Percentiles rank a stretch among this genome's conserved stretches.
Conservation (phyloP, 1,284 basidiomycete genomes). For the Ustilago xerochloae region DNA sequence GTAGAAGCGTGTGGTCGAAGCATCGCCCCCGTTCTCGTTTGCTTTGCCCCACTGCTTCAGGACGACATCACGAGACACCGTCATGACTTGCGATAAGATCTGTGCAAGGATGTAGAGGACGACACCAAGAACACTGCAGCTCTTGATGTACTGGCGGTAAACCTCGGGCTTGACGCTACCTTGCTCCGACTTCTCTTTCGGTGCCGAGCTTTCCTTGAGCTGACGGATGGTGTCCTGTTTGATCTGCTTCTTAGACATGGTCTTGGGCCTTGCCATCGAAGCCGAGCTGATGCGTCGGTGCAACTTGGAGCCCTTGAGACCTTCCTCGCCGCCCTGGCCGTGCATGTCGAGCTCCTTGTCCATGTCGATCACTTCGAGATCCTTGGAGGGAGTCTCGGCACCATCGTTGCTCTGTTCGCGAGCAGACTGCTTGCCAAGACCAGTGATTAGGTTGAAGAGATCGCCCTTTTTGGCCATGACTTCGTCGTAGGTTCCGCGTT, state of each 20-base stretch:
- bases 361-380: constrained; percentile 44
- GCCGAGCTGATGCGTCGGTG: constrained; percentile 55
- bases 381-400: constrained; percentile 30
- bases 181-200: constrained; percentile 60
- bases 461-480: constrained; percentile 73
- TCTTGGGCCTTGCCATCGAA: constrained; percentile 55
- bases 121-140: constrained; percentile 55
- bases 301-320: constrained; percentile 49
- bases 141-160: constrained; percentile 62
- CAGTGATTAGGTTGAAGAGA: constrained; percentile 72
- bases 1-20: constrained; percentile 53
- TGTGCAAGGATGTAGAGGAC: constrained; percentile 57
- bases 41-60: constrained; percentile 66
- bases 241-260: constrained; percentile 54
- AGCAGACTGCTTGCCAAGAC: constrained; percentile 67
- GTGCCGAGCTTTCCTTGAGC: constrained; percentile 60
- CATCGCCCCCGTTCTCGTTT: constrained; percentile 48
- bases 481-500: constrained; percentile 75
- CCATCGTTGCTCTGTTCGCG: constrained; percentile 47
- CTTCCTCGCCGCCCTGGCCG: constrained; percentile 47
- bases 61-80: constrained; percentile 62
- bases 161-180: constrained; percentile 63
- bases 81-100: constrained; percentile 58
- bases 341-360: constrained; percentile 49
- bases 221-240: constrained; percentile 63